Conservation (phyloP, 2,329 filamentous ascomycete genomes). For the Periconia sp. region DNA sequence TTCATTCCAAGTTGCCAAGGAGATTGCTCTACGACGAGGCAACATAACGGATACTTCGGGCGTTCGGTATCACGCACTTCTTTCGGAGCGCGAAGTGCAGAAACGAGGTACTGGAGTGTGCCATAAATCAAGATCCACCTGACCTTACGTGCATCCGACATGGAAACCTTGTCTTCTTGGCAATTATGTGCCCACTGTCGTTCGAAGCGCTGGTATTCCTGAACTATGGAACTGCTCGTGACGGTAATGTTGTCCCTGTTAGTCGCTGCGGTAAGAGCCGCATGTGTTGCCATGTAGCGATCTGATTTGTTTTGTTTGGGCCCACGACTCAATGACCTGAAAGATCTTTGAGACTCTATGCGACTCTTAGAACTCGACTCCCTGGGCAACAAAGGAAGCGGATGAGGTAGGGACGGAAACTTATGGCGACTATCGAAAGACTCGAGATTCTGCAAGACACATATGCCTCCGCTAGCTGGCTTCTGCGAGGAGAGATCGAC, state of each 20-base stretch:
- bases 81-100: conserved; percentile 61
- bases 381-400: conserved; percentile 66
- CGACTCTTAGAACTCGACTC: conserved; percentile 30
- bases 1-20: conserved; percentile 37
- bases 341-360: conserved; percentile 34
- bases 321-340: conserved; percentile 39
- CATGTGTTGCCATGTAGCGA: conserved; percentile 53
- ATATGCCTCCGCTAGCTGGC: conserved; percentile 66
- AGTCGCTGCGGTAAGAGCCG: conserved; percentile 55
- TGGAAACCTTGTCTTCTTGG: conserved; percentile 59
- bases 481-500: conserved; percentile 54
- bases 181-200: conserved; percentile 56
- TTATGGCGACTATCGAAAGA: conserved; percentile 66
- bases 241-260: conserved; percentile 45
- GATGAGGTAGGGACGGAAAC: conserved; percentile 63
- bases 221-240: conserved; percentile 57
- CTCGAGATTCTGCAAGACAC: conserved; percentile 67
- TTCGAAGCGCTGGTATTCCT: conserved; percentile 71
- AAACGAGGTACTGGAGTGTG: conserved; percentile 70
- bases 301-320: conserved; percentile 49
- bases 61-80: conserved; percentile 62
- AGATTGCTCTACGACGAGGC: conserved; percentile 45
- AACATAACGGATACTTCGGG: conserved; percentile 62
- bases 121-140: conserved; percentile 78
- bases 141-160: conserved; percentile 72